Evolutionary conservation across 164 flowering plant genomes (phyloP).

Genomic region (Aristolochia californica): DNA sequence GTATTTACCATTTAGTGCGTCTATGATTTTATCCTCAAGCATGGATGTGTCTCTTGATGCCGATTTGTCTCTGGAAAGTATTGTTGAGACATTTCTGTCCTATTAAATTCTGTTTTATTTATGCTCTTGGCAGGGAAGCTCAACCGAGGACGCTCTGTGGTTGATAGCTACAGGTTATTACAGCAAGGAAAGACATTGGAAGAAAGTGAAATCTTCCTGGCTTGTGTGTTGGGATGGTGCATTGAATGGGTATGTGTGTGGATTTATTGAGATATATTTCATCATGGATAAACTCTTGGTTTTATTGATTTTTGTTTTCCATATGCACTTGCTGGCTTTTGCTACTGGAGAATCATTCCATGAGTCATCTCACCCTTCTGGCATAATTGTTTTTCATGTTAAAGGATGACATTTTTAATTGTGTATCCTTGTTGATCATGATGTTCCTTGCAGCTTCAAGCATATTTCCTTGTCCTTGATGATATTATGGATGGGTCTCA

Average conservation of each 20-base stretch:
- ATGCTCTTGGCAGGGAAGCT: constrained; percentile 55
- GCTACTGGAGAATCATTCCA: too few species aligned
- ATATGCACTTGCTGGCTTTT: too few species aligned
- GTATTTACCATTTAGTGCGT: background rate
- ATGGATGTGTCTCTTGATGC: too few species aligned
- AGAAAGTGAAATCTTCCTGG: constrained; percentile 62
- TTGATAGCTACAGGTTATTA: constrained; percentile 74
- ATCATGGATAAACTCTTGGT: background rate
- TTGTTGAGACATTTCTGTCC: too few species aligned
- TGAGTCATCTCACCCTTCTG: too few species aligned
- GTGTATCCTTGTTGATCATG: constrained; percentile 2
- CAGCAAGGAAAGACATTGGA: constrained; percentile 62
- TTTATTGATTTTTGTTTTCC: too few species aligned
- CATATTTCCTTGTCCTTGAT: constrained; percentile 93
- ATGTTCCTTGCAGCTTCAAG: constrained; percentile 67
- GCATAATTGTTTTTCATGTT: too few species aligned
- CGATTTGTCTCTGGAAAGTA: too few species aligned
- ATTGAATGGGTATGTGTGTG: constrained; percentile 76
- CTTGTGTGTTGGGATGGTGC: constrained; percentile 87
- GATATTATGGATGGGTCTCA: constrained; percentile 90
- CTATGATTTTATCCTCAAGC: too few species aligned
- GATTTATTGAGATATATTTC: background rate
- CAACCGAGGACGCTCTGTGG: constrained; percentile 83
- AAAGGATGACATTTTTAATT: background rate
- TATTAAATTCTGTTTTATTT: background rate